Base-by-base conservation (phyloP, 2,329 filamentous ascomycete species). In the Paecilomyces dactylethromorphus region DNA sequence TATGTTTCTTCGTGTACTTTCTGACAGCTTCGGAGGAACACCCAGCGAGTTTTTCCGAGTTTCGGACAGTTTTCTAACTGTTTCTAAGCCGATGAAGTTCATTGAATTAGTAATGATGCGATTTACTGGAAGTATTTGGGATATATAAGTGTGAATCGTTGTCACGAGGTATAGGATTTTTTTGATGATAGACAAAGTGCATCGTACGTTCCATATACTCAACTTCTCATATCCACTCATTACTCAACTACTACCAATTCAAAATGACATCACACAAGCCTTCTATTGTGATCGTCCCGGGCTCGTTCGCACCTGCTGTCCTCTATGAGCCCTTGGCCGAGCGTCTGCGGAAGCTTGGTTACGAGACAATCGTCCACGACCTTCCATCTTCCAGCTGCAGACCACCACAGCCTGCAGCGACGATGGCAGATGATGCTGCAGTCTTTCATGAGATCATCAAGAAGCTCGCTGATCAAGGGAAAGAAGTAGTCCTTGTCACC, bases 391-490 rank as follows among this genome's bases (percentile, higher is more conserved):
- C 57, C 12, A 55, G 18, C 21, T 49, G 57, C 33, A 53, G 18
- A 39, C 49, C 54, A 15, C 51, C 57, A 18, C 57, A 55, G 13
- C 66, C 69, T 5, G 64, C 68, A 5, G 60, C 64, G 6, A 70
- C 72, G 29, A 69, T 72, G 55, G 63, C 65, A 22, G 65, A 71
- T 54, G 72, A 76, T 55, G 73, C 70, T 1, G 63, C 65, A 3
- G 64, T 64, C 53, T 68, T 76, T 29, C 64, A 63, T 33, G 57
- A 57, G 3, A 65, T 63, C 0, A 58, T 77, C 4, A 60, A 67
- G 35, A 54, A 61, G n/a, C 67, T 77, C 7, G 61, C 68, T 3
- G 57, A 64, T 52, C 57, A 64, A 15, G 58, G 58, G 3, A 60
- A 62, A 18, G 56, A 69, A 32, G 64, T 71, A 21, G 54, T 71